Conservation (phyloP, 768 basidiomycete species). For the Lentinus brumalis region DNA sequence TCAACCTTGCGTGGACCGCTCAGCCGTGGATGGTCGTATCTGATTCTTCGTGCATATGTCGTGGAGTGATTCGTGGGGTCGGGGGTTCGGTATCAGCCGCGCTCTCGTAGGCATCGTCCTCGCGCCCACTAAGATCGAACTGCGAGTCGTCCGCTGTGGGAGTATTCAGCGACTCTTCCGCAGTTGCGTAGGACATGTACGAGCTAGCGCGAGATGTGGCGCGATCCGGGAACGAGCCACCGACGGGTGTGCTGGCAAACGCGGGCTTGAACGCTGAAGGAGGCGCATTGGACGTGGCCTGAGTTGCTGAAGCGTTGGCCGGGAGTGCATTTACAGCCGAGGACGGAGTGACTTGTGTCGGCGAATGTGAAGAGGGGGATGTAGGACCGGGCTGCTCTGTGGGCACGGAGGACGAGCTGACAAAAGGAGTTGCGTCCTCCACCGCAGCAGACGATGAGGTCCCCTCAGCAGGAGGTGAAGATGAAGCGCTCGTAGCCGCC, state of each 20-base stretch:
- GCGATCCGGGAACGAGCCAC: constrained; percentile 12
- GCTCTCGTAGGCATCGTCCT: constrained; percentile 13
- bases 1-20: neutral
- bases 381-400: no score
- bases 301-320: neutral
- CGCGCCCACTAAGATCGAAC: constrained; percentile 4
- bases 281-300: constrained; percentile 9
- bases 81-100: constrained; percentile 14
- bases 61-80: constrained; percentile 15
- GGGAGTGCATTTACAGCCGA: neutral
- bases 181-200: constrained; percentile 28
- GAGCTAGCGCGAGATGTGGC: constrained; percentile 30
- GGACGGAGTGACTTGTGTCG: neutral
- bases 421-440: no score
- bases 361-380: neutral
- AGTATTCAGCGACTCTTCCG: constrained; percentile 23
- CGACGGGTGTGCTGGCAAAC: neutral
- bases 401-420: neutral
- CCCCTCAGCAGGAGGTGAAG: neutral
- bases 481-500: neutral
- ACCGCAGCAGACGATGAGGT: neutral
- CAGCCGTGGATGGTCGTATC: constrained; percentile 21
- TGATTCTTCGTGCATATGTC: constrained; percentile 17
- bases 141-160: constrained; percentile 7
- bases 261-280: constrained; percentile 15